phyloP scores from a whole-genome alignment of 306 rosid genomes.

The Cotoneaster glaucophyllus region DNA sequence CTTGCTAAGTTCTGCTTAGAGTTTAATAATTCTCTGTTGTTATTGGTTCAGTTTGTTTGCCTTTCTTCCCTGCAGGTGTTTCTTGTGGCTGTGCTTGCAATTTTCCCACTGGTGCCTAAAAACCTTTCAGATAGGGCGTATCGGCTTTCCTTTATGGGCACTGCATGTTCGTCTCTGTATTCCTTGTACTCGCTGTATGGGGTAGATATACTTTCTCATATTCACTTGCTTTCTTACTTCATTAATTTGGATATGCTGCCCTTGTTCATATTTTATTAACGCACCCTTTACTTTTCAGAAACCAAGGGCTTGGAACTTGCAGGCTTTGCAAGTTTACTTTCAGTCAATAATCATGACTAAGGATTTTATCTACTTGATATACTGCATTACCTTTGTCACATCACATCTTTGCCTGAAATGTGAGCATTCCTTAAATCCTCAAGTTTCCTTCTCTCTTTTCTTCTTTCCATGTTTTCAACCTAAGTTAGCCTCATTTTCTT shows the following conservation, averaged over 20 bases:
- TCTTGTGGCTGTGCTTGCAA: conserved; percentile 79
- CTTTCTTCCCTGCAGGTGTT: conserved; percentile 56
- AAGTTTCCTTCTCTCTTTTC: neutral
- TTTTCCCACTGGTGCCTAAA: conserved; percentile 69
- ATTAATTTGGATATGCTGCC: neutral
- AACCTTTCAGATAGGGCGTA: conserved; percentile 78
- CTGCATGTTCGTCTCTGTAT: conserved; percentile 68
- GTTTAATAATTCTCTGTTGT: conserved; percentile 3
- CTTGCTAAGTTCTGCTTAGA: neutral
- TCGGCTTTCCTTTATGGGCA: conserved; percentile 87
- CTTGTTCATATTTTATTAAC: conserved; percentile 10
- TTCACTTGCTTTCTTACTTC: neutral
- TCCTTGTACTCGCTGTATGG: conserved; percentile 75
- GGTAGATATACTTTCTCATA: conserved; percentile 36
- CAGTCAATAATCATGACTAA: conserved; percentile 62
- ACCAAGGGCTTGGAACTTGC: conserved; percentile 93
- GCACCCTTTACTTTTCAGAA: conserved; percentile 43
- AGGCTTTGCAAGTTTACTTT: conserved; percentile 81
- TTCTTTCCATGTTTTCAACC: neutral
- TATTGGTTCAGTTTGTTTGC: conserved; percentile 3
- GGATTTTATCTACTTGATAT: conserved; percentile 81
- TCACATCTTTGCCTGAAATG: conserved; percentile 85
- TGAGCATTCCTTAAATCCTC: conserved; percentile 32
- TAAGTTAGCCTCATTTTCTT: neutral
- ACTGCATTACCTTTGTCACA: conserved; percentile 69